phyloP scores from a whole-genome alignment of 305 asterid genomes.

The Salvia sclarea region DNA sequence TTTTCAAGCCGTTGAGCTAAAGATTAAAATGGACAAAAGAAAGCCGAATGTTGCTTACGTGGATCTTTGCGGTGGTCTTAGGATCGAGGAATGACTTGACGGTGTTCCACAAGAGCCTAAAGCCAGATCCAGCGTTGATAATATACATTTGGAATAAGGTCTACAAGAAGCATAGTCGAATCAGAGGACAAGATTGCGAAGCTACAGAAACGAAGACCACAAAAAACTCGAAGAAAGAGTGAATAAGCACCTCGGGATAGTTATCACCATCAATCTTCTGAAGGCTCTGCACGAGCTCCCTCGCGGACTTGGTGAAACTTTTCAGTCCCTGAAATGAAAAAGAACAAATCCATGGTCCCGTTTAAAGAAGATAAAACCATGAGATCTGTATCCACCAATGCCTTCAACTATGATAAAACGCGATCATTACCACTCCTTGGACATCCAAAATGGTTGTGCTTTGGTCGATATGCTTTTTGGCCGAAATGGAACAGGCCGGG shows the following conservation, averaged over 20 bases:
- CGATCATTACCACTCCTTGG: constrained; percentile 99
- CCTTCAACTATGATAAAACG: too few species aligned
- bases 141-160: constrained; percentile 92
- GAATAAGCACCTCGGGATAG: constrained; percentile 74
- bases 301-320: constrained; percentile 79
- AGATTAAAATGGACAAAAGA: background rate
- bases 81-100: constrained; percentile 97
- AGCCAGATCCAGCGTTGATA: constrained; percentile 96
- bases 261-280: constrained; percentile 91
- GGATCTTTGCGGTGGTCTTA: constrained; percentile 89
- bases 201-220: background rate
- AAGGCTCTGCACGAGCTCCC: constrained; percentile 84
- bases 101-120: constrained; percentile 95
- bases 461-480: constrained; percentile 82
- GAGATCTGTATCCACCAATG: background rate
- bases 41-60: constrained; percentile 46
- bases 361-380: too few species aligned
- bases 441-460: constrained; percentile 97
- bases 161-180: constrained; percentile 37
- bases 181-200: constrained; percentile 12
- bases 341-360: too few species aligned
- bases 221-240: background rate
- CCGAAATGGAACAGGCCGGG: constrained; percentile 90
- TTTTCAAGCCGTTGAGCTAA: constrained; percentile 17
- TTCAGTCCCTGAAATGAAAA: constrained; percentile 70